These are phyloP conservation scores for Fusarium albosuccineum DNA, from an alignment of 2,329 filamentous ascomycete genomes.

Conservation along the genomic window DNA sequence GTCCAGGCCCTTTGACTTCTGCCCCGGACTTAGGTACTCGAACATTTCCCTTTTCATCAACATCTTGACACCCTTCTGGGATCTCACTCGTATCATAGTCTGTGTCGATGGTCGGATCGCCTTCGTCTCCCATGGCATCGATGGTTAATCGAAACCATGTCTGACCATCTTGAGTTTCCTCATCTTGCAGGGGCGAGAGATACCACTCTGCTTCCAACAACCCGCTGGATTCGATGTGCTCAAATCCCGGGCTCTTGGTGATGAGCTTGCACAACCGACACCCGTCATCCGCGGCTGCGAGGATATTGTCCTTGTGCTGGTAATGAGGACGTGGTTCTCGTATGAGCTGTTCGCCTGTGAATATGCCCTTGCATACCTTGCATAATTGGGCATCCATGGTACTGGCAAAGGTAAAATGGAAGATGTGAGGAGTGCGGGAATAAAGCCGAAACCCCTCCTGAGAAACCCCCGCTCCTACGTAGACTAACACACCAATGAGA, in stretches of 20 bases:
- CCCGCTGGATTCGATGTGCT: background rate
- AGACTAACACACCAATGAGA: too few species aligned
- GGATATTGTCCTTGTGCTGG: slow-evolving; percentile 1
- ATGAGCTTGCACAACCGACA: background rate
- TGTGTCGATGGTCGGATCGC: too few species aligned
- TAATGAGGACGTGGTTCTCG: background rate
- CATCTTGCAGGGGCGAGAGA: background rate
- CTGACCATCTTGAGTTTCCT: background rate
- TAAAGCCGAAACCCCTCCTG: too few species aligned
- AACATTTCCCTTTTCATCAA: too few species aligned
- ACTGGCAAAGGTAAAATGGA: background rate
- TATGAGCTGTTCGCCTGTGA: background rate
- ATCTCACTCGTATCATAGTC: too few species aligned
- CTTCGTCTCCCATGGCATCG: too few species aligned
- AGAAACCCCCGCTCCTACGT: too few species aligned
- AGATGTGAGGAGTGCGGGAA: background rate
- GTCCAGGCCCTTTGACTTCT: too few species aligned
- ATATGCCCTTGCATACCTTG: background rate
- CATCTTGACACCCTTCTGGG: too few species aligned
- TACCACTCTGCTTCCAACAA: too few species aligned
- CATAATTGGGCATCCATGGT: slow-evolving; percentile 1
- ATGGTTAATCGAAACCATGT: too few species aligned
- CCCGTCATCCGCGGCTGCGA: background rate
- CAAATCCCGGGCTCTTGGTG: background rate
- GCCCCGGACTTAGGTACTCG: too few species aligned